Evolutionary conservation across 176 grass and related monocot genomes (phyloP), one percentile per base, ranked within the genome.

Genomic region (Raddia guianensis): DNA sequence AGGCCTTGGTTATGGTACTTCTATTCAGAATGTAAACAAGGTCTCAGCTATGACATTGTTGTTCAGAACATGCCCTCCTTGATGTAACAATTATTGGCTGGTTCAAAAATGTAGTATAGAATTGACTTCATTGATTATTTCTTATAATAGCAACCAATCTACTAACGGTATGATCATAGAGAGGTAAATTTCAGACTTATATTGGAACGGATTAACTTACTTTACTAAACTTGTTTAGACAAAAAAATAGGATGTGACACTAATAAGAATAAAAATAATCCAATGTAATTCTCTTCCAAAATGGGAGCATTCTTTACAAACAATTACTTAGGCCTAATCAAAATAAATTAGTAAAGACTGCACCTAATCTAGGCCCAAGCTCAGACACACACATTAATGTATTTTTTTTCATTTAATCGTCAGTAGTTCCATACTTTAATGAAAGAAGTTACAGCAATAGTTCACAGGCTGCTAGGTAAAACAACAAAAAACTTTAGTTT

Each of bases 171-270:
- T 27, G 27, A 27, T 27, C 27, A 27, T 27, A 27, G 27, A 27
- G 27, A 27, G 27, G 1, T 27, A 27, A 27, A 27, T 27, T 27
- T 27, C 27, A 27, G 27, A 27, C 27, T 27, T 27, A 27, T 27
- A 27, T 27, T 27, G 27, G 27, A 27, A 27, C 27, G 1, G 27
- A 81, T 44, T 12, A 60, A 81, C 70, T 70, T 60, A 42, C 66
- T 60, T 70, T 53, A 71, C 43, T 71, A 44, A 27, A 27, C 48
- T 81, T 81, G 34, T 40, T 64, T 21, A 72, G 46, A 70, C n/a
- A 49, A 85, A 49, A 78, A 52, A 21, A 27, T 18, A 71, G 9
- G 4, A 77, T 70, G 8, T 9, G 8, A 58, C 77, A 70, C 12
- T 48, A 68, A 27, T 27, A 27, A 27, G 27, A 27, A 27, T 27